Evolutionary conservation across 2,329 filamentous ascomycete species (phyloP), one percentile per base, ranked within the genome.

Genomic region (Rutstroemia sp.): DNA sequence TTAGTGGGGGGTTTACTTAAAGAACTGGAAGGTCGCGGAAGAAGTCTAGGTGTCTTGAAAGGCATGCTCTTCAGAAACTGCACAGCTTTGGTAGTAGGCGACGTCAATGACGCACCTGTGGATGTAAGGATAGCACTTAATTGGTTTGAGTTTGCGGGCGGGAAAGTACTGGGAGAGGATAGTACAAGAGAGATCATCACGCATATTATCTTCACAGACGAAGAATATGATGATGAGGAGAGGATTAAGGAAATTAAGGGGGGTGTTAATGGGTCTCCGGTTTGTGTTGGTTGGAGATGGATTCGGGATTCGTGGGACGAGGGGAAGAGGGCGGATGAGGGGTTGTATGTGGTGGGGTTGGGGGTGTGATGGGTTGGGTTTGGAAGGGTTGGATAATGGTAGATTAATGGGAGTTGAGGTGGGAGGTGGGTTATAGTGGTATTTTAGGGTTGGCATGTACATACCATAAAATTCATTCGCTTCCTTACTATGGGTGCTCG

Each of bases 301-400:
- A 72, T 96, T 0, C 78, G 85, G 51, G 83, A 87, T 52, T 89
- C 88, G 65, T 96, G 92, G 90, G 76, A 76, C 57, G 89, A 92
- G 69, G 78, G 77, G 61, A 95, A 90, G 0, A 67, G 88, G 59
- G 69, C 96, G 48, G 89, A 95, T 62, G 92, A 96, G 73, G 89
- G 92, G 65, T 72, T 74, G 42, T 83, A 79, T 64, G 68, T 65
- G 10, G 46, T 66, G 4, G 37, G 19, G 3, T 2, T 17, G 4
- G n/a, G 25, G 23, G 27, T 6, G 9, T 34, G 30, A 34, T 34
- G 30, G 30, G 4, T 3, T 34, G 1, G 30, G 4, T 9, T 34
- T 1, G 30, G 4, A 4, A 12, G 30, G 30, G 12, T 34, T 34
- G 10, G 10, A 34, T 34, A 34, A 34, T 14, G 9, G 30, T 12